phyloP scores from a whole-genome alignment of 148 eudicot species.

The Bassia scoparia region DNA sequence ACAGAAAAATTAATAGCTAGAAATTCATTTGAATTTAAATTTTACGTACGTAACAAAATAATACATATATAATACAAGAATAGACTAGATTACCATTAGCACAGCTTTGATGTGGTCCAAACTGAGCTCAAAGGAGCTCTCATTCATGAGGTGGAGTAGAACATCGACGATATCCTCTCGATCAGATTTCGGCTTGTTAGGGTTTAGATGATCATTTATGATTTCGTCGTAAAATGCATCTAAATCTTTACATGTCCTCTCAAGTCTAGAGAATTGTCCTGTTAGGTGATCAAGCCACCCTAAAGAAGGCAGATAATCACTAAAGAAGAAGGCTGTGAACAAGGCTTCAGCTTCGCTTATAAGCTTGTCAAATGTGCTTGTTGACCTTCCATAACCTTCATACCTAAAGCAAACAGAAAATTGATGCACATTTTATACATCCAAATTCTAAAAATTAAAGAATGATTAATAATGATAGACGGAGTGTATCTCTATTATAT shows the following conservation, averaged over 20 bases:
- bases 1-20: not conserved
- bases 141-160: conserved; percentile 19
- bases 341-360: conserved; percentile 18
- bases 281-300: conserved; percentile 26
- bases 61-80: too few relatives aligned
- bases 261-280: conserved; percentile 10
- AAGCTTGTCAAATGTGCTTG: not conserved
- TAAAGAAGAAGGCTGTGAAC: conserved; percentile 8
- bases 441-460: too few relatives aligned
- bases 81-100: conserved; percentile 31
- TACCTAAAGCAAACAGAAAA: not conserved
- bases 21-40: not conserved
- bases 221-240: conserved; percentile 23
- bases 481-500: too few relatives aligned
- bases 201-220: conserved; percentile 21
- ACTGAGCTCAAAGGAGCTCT: conserved; percentile 14
- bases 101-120: conserved; percentile 29
- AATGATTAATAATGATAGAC: too few relatives aligned
- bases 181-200: not conserved
- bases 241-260: conserved; percentile 18
- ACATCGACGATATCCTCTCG: conserved; percentile 26
- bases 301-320: conserved; percentile 18
- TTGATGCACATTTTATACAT: too few relatives aligned
- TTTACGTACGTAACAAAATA: too few relatives aligned
- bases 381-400: not conserved